Conservation (phyloP, 345 rosid genomes). For the Citrus glauca region DNA sequence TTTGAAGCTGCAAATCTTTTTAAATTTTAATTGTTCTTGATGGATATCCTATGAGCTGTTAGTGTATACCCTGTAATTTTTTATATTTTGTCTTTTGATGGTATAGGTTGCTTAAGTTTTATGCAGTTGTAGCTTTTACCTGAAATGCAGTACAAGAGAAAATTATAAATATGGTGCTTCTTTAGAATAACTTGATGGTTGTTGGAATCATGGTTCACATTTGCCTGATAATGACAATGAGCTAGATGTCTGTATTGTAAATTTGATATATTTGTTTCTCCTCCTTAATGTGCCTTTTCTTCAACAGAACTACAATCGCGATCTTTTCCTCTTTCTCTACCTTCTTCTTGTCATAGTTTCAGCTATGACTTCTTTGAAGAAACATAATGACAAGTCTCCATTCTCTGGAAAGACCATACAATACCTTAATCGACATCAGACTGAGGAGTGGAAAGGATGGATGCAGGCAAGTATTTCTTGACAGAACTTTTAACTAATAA, state of each 20-base stretch:
- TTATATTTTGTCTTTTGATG: not conserved
- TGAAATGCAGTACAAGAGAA: not conserved
- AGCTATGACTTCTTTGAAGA: conserved; percentile 81
- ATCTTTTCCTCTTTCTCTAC: conserved; percentile 88
- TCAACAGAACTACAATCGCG: conserved; percentile 88
- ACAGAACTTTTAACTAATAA: not conserved
- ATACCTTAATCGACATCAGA: conserved; percentile 89
- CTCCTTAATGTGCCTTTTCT: conserved; percentile 13
- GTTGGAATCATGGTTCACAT: not conserved
- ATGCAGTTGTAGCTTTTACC: not conserved
- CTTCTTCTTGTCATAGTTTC: conserved; percentile 82
- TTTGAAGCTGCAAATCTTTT: too few species aligned
- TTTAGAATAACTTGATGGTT: not conserved
- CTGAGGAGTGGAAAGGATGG: conserved; percentile 99
- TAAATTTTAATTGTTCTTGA: not conserved
- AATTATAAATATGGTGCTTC: not conserved
- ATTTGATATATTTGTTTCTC: conserved; percentile 9
- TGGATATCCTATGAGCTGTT: not conserved
- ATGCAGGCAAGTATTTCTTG: conserved; percentile 81
- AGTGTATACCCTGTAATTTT: not conserved
- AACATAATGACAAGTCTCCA: conserved; percentile 72
- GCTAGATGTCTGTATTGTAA: not conserved
- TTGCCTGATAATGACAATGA: not conserved
- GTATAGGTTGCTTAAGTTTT: not conserved
- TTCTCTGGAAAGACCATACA: conserved; percentile 73